Evolutionary conservation across 148 eudicot species (phyloP).

Genomic region (Rhododendron vialii): DNA sequence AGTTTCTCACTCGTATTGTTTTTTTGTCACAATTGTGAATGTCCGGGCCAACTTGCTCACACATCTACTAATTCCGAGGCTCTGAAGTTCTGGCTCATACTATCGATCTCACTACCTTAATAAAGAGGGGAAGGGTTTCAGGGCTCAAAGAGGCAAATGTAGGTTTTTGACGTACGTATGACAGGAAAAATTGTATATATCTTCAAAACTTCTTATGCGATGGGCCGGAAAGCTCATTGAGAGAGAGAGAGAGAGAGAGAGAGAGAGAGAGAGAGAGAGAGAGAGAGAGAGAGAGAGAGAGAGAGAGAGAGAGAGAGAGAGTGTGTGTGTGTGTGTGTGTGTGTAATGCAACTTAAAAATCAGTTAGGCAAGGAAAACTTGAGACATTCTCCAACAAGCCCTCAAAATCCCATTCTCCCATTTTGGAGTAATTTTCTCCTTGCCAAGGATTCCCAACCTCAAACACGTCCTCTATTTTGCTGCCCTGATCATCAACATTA

Average conservation of each 20-base stretch:
- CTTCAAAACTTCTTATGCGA: background rate
- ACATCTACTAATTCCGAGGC: background rate
- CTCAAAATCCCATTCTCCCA: constrained; percentile 85
- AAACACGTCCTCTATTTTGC: constrained; percentile 33
- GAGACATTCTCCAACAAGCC: constrained; percentile 41
- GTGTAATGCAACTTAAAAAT: constrained; percentile 28
- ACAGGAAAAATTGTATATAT: background rate
- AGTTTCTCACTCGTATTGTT: background rate
- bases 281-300: constrained; percentile 10
- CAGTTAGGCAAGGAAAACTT: constrained; percentile 42
- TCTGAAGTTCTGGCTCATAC: too few species aligned
- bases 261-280: constrained; percentile 5
- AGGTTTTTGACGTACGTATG: too few species aligned
- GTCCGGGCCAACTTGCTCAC: too few species aligned
- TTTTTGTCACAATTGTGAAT: background rate
- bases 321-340: background rate
- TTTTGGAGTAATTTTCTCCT: constrained; percentile 49
- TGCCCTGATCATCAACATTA: constrained; percentile 7
- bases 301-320: constrained; percentile 4
- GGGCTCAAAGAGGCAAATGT: too few species aligned
- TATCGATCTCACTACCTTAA: too few species aligned
- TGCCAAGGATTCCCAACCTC: constrained; percentile 38
- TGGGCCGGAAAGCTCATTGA: background rate
- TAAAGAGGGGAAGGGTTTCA: too few species aligned
- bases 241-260: constrained; percentile 12